phyloP scores from a whole-genome alignment of 495 filamentous ascomycete species.

The Penicillium canariense region DNA sequence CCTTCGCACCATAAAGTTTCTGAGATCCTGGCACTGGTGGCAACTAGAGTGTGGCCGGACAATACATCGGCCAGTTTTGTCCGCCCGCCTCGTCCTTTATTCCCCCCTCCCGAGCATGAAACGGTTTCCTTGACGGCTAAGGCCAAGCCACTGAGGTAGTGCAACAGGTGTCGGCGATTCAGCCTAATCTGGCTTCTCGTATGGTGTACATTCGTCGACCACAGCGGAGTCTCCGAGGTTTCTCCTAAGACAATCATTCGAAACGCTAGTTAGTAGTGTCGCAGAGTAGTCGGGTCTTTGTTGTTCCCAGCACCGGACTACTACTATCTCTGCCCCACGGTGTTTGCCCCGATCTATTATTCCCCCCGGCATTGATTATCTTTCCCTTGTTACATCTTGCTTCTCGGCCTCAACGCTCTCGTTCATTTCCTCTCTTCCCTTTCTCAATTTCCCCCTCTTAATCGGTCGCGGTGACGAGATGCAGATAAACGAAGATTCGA shows the following conservation, averaged over 20 bases:
- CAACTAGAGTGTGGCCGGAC: too few relatives aligned
- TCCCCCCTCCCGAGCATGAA: too few relatives aligned
- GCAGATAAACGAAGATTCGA: not conserved
- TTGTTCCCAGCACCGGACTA: not conserved
- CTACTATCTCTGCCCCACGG: not conserved
- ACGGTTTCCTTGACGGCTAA: not conserved
- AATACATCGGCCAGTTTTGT: not conserved
- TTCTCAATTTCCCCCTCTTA: not conserved
- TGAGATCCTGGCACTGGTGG: not conserved
- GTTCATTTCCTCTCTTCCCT: not conserved
- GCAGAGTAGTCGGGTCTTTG: not conserved
- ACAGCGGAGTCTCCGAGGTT: not conserved
- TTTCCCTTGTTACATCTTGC: too few relatives aligned
- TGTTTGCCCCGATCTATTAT: not conserved
- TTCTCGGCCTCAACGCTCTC: not conserved
- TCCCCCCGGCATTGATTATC: not conserved
- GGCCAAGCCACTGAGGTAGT: not conserved
- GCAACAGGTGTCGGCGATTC: not conserved
- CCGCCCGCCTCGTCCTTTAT: too few relatives aligned
- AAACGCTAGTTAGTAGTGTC: not conserved
- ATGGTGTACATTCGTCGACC: not conserved
- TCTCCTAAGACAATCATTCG: not conserved
- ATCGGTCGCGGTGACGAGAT: not conserved
- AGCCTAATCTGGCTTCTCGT: not conserved
- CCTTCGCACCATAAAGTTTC: not conserved